A percentile compares a stretch with the other conserved stretches of the same genome.
phyloP scores from a whole-genome alignment of 2,329 filamentous ascomycete species.

The Diaporthe humulicola region DNA sequence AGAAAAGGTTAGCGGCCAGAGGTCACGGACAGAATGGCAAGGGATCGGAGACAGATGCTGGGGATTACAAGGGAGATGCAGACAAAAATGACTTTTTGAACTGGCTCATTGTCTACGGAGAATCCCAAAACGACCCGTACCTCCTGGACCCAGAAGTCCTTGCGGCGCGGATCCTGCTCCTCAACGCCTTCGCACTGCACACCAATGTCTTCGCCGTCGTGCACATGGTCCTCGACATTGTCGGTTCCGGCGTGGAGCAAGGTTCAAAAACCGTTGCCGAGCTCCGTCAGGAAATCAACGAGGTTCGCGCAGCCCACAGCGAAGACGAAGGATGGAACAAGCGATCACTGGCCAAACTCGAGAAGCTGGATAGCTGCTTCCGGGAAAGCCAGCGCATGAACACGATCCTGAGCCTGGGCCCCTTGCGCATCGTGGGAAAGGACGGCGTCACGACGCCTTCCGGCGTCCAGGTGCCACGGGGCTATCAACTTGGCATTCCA shows the following conservation, averaged over 20 bases:
- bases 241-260: constrained; percentile 26
- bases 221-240: constrained; percentile 36
- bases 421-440: constrained; percentile 52
- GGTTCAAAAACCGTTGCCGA: constrained; percentile 28
- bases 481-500: constrained; percentile 54
- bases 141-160: constrained; percentile 34
- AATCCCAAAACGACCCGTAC: constrained; percentile 31
- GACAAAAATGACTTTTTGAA: constrained; percentile 28
- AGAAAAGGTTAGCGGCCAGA: neutral
- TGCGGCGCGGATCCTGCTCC: constrained; percentile 33
- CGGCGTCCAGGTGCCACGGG: constrained; percentile 50
- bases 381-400: constrained; percentile 57
- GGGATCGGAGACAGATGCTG: neutral
- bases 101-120: constrained; percentile 32
- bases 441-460: constrained; percentile 50
- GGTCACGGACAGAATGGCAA: constrained; percentile 3
- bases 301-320: constrained; percentile 28
- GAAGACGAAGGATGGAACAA: constrained; percentile 50
- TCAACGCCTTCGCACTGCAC: constrained; percentile 36
- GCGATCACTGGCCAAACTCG: constrained; percentile 51
- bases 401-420: constrained; percentile 52
- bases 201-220: constrained; percentile 35
- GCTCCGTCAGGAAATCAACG: constrained; percentile 32
- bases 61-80: constrained; percentile 14
- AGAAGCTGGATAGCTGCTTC: constrained; percentile 55